These are phyloP conservation scores for Alternaria ventricosa DNA, from an alignment of 2,329 filamentous ascomycete genomes.

Conservation along the genomic window DNA sequence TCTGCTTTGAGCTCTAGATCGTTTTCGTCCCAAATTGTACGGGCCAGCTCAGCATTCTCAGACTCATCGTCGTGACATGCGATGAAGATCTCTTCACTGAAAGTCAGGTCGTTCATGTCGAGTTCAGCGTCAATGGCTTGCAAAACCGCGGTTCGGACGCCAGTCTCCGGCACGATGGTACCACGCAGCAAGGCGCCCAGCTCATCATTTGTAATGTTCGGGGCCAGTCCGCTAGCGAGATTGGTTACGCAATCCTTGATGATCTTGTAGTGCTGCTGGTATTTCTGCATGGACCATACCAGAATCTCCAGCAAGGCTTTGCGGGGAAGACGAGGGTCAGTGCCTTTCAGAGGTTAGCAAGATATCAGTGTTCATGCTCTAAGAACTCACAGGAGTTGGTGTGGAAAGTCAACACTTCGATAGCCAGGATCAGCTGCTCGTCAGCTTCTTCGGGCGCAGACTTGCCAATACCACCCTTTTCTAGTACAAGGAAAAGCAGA, in stretches of 20 bases:
- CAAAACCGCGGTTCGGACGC: slow-evolving; percentile 82
- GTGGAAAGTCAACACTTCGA: slow-evolving; percentile 90
- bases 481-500: slow-evolving; percentile 78
- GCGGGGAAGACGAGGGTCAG: slow-evolving; percentile 77
- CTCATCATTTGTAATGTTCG: slow-evolving; percentile 77
- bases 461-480: slow-evolving; percentile 77
- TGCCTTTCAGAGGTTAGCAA: slow-evolving; percentile 50
- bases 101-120: slow-evolving; percentile 85
- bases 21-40: slow-evolving; percentile 95
- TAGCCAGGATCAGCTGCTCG: slow-evolving; percentile 84
- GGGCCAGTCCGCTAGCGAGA: slow-evolving; percentile 81
- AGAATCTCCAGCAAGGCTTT: slow-evolving; percentile 74
- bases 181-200: slow-evolving; percentile 78
- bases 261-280: slow-evolving; percentile 92
- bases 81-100: slow-evolving; percentile 91
- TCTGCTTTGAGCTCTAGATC: slow-evolving; percentile 72
- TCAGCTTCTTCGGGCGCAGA: slow-evolving; percentile 76
- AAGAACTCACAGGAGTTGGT: slow-evolving; percentile 69
- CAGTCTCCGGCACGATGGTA: slow-evolving; percentile 76
- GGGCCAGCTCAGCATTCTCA: slow-evolving; percentile 83
- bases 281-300: slow-evolving; percentile 83
- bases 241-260: slow-evolving; percentile 92
- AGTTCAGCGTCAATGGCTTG: slow-evolving; percentile 92
- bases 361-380: neutral
- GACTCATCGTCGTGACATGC: slow-evolving; percentile 88